Evolutionary conservation across 495 filamentous ascomycete species (phyloP).

Genomic region (Hypoxylon cercidicola): DNA sequence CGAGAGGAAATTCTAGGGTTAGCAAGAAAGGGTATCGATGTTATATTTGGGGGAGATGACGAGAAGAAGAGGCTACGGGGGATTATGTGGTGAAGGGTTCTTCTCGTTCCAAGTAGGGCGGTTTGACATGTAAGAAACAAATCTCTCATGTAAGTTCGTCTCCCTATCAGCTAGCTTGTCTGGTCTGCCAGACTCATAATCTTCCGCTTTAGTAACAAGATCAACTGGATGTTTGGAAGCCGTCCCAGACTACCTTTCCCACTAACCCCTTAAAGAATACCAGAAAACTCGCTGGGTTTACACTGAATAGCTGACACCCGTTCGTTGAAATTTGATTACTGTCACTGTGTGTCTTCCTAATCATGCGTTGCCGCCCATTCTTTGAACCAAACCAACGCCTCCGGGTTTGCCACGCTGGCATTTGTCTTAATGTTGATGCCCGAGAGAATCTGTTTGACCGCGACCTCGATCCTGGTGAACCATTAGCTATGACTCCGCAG

Average conservation of each 20-base stretch:
- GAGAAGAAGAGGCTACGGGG: slow-evolving; percentile 67
- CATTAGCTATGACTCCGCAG: slow-evolving; percentile 6
- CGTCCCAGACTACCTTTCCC: no score
- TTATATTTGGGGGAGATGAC: slow-evolving; percentile 71
- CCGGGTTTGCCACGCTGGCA: slow-evolving; percentile 85
- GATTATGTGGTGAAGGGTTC: slow-evolving; percentile 57
- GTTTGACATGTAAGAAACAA: background rate
- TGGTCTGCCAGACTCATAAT: background rate
- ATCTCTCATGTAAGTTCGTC: background rate
- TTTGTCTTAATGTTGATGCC: slow-evolving; percentile 85
- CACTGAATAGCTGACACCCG: no score
- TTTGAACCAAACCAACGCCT: slow-evolving; percentile 85
- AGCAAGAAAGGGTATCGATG: slow-evolving; percentile 64
- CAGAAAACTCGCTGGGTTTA: no score
- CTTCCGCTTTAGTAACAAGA: no score
- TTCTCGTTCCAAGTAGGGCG: background rate
- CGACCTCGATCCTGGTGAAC: slow-evolving; percentile 75
- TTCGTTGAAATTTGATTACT: no score
- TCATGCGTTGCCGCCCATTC: slow-evolving; percentile 66
- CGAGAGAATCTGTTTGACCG: slow-evolving; percentile 93
- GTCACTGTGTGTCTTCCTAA: slow-evolving; percentile 6
- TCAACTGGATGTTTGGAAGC: no score
- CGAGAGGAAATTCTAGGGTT: slow-evolving; percentile 66
- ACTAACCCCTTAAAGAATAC: no score
- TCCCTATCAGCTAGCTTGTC: background rate